Evolutionary conservation across 148 eudicot species (phyloP).

Genomic region (Chenopodium album): DNA sequence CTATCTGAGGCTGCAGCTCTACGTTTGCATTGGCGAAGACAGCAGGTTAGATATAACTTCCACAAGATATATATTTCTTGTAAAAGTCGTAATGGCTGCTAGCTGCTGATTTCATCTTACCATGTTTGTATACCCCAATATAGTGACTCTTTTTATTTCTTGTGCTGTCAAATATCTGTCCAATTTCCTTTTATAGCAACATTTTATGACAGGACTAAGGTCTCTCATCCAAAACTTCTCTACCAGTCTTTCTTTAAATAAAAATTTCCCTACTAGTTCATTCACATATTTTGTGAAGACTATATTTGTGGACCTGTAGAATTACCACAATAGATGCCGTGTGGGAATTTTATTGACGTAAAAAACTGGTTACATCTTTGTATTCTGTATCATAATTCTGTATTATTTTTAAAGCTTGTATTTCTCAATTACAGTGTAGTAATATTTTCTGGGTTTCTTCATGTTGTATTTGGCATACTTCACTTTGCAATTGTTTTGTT

Average conservation of each 20-base stretch:
- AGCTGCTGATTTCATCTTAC: background rate
- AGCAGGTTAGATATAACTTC: conserved; percentile 51
- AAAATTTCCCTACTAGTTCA: background rate
- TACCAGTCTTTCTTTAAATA: background rate
- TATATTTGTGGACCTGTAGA: background rate
- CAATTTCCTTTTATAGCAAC: background rate
- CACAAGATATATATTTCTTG: background rate
- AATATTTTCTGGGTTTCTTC: no score
- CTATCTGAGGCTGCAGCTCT: conserved; percentile 87
- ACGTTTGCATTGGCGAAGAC: conserved; percentile 80
- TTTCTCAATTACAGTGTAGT: no score
- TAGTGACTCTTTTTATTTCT: background rate
- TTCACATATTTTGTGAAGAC: no score
- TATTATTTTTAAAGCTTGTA: no score
- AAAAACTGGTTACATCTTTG: no score
- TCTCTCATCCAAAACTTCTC: no score
- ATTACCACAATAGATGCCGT: no score
- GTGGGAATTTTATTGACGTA: no score
- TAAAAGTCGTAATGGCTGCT: background rate
- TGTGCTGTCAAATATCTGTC: background rate
- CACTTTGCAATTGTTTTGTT: background rate
- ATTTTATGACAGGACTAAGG: background rate
- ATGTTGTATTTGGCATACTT: background rate
- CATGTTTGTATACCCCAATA: background rate
- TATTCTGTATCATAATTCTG: no score